These are phyloP conservation scores for Jamesozyma gamospora DNA, from an alignment of 805 yeast species.

Conservation along the genomic window DNA sequence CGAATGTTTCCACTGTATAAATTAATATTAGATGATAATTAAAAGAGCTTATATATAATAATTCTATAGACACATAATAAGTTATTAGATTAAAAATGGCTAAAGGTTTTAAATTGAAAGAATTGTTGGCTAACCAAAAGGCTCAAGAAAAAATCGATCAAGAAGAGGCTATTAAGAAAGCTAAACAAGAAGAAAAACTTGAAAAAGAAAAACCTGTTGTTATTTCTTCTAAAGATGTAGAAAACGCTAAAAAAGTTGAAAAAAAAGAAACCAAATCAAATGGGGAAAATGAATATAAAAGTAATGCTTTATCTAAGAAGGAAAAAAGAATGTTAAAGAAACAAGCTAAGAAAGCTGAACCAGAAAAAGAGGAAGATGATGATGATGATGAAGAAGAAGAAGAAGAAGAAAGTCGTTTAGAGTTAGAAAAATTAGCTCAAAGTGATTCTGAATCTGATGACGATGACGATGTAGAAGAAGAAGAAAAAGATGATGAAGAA, in stretches of 20 bases:
- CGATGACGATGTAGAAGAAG: constrained; percentile 31
- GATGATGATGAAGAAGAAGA: constrained; percentile 31
- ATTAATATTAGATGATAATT: too few relatives aligned
- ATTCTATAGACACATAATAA: not conserved
- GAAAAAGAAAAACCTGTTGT: constrained; percentile 25
- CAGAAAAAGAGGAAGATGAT: constrained; percentile 8
- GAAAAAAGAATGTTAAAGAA: constrained; percentile 40
- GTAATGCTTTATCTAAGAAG: constrained; percentile 43
- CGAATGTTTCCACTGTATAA: too few relatives aligned
- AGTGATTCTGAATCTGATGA: constrained; percentile 41
- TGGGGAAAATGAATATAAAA: constrained; percentile 34
- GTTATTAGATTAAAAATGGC: constrained; percentile 16
- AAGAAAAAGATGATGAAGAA: constrained; percentile 39
- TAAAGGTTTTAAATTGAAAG: constrained; percentile 27
- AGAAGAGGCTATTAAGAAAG: constrained; percentile 17
- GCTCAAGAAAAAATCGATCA: constrained; percentile 16
- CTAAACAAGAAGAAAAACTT: constrained; percentile 12
- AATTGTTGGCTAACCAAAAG: constrained; percentile 21
- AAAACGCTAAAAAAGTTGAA: constrained; percentile 9
- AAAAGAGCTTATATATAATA: too few relatives aligned
- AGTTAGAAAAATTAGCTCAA: constrained; percentile 45
- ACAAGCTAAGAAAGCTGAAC: constrained; percentile 48
- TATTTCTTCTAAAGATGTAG: constrained; percentile 27
- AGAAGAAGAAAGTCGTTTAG: constrained; percentile 37
- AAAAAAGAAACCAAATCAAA: constrained; percentile 4